Percentiles rank a stretch among this genome's conserved stretches.
Conservation (phyloP, 805 yeast genomes). For the Wickerhamiella hasegawae region DNA sequence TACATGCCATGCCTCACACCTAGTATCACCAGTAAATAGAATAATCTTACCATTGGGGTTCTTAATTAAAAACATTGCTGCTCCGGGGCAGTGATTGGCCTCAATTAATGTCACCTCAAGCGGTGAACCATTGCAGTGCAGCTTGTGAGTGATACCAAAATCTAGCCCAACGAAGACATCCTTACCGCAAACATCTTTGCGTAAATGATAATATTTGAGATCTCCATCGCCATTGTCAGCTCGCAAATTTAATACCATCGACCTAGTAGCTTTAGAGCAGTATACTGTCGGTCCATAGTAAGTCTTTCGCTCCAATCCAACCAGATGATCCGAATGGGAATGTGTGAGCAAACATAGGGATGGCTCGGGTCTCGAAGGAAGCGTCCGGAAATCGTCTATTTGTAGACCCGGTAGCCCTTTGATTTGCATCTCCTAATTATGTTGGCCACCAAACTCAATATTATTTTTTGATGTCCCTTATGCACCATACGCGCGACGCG, state of each 20-base stretch:
- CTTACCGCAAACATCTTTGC: conserved; percentile 12
- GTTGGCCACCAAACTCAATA: no score
- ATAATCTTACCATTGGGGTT: conserved; percentile 20
- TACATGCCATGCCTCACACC: conserved; percentile 41
- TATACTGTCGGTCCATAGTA: conserved; percentile 29
- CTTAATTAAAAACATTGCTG: conserved; percentile 37
- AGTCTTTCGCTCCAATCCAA: conserved; percentile 27
- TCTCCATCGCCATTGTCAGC: conserved; percentile 10
- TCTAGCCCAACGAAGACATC: conserved; percentile 12
- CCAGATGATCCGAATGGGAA: conserved; percentile 38
- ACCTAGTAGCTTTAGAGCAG: conserved; percentile 30
- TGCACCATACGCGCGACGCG: no score
- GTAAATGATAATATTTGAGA: conserved; percentile 14
- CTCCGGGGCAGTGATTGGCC: conserved; percentile 46
- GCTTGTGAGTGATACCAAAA: conserved; percentile 6
- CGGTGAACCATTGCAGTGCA: conserved; percentile 10
- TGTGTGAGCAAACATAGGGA: conserved; percentile 31
- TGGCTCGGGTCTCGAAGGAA: conserved; percentile 11
- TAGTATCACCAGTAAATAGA: conserved; percentile 39
- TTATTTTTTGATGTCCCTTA: no score
- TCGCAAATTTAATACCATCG: conserved; percentile 13
- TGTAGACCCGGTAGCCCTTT: background rate
- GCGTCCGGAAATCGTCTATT: background rate
- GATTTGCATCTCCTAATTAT: no score
- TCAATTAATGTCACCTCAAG: conserved; percentile 29